Evolutionary conservation across 306 rosid genomes (phyloP).

Genomic region (Fragaria nilgerrensis): DNA sequence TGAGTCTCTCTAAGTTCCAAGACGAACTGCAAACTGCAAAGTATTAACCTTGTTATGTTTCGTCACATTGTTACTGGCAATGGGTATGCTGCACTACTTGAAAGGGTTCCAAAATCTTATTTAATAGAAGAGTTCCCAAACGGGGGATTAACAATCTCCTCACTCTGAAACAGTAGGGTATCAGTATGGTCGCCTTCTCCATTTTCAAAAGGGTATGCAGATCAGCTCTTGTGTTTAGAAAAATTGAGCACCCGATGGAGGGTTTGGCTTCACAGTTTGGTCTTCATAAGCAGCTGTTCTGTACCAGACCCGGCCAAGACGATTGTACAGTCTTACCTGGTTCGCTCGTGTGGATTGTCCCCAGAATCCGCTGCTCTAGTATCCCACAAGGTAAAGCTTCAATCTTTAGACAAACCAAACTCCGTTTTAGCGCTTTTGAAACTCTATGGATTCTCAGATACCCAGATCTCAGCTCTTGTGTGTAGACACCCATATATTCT

Average conservation of each 20-base stretch:
- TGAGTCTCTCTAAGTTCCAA: not conserved
- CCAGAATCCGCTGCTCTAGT: constrained; percentile 22
- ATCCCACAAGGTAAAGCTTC: constrained; percentile 19
- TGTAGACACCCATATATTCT: constrained; percentile 14
- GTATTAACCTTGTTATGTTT: too few relatives aligned
- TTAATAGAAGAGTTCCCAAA: too few relatives aligned
- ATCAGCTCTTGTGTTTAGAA: too few relatives aligned
- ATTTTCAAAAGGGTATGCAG: too few relatives aligned
- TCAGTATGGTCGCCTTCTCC: too few relatives aligned
- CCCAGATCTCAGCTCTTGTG: constrained; percentile 28
- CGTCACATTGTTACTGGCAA: too few relatives aligned
- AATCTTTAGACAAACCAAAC: constrained; percentile 17
- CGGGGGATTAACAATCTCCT: too few relatives aligned
- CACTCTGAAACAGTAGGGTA: too few relatives aligned
- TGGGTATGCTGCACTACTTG: too few relatives aligned
- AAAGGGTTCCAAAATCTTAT: too few relatives aligned
- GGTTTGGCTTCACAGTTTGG: not conserved
- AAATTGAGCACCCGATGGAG: too few relatives aligned
- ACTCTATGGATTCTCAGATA: constrained; percentile 20
- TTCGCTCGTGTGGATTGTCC: constrained; percentile 31
- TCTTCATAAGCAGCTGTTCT: not conserved
- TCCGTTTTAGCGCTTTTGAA: constrained; percentile 24
- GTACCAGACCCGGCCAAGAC: not conserved
- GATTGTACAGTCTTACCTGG: constrained; percentile 15
- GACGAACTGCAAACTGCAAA: too few relatives aligned